Conservation (phyloP, 2,329 filamentous ascomycete species). For the Stylonectria norvegica region DNA sequence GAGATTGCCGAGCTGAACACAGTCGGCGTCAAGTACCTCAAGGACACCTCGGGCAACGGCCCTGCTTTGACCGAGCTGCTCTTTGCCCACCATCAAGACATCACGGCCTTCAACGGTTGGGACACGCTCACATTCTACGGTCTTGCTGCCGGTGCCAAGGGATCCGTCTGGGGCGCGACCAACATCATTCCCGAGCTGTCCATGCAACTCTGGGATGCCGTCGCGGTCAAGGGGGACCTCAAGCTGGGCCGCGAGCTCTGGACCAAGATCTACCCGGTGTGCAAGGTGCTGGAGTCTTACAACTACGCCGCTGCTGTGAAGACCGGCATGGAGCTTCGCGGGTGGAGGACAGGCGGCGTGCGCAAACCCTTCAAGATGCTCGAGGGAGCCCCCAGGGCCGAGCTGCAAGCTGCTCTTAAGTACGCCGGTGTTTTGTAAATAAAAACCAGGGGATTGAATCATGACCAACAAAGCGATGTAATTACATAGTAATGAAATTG, state of each 20-base stretch:
- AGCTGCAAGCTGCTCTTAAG: slow-evolving; percentile 36
- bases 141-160: slow-evolving; percentile 46
- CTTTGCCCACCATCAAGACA: slow-evolving; percentile 36
- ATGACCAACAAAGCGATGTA: no score
- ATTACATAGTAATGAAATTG: no score
- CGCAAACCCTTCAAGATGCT: slow-evolving; percentile 46
- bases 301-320: slow-evolving; percentile 47
- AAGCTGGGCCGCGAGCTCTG: slow-evolving; percentile 43
- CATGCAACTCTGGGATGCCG: slow-evolving; percentile 44
- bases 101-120: slow-evolving; percentile 52
- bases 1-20: slow-evolving; percentile 43
- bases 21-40: slow-evolving; percentile 47
- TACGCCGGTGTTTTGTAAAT: slow-evolving; percentile 41
- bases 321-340: slow-evolving; percentile 47
- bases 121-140: slow-evolving; percentile 53
- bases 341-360: slow-evolving; percentile 44
- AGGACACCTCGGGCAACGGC: slow-evolving; percentile 51
- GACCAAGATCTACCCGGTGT: slow-evolving; percentile 47
- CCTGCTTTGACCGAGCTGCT: slow-evolving; percentile 48
- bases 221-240: slow-evolving; percentile 38
- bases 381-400: slow-evolving; percentile 26
- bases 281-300: slow-evolving; percentile 47
- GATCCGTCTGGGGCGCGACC: slow-evolving; percentile 49
- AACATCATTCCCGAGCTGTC: slow-evolving; percentile 50
- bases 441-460: no score